A percentile compares a stretch with the other conserved stretches of the same genome.
Evolutionary conservation across 306 rosid species (phyloP).

Genomic region (Abrus pulchellus): DNA sequence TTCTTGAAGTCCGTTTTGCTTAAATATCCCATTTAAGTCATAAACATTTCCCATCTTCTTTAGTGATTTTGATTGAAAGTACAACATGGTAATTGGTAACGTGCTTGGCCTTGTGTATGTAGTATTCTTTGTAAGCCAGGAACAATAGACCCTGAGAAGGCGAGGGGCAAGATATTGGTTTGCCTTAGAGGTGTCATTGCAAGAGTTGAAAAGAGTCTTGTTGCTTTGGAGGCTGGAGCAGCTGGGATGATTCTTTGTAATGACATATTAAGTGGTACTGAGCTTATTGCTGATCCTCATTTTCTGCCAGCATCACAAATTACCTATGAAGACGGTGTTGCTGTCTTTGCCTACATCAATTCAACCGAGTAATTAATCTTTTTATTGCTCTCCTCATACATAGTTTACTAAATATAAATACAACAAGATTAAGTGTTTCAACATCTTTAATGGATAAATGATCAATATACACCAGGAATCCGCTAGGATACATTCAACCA

Average conservation of each 20-base stretch:
- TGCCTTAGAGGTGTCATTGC: slow-evolving; percentile 59
- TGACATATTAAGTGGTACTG: slow-evolving; percentile 45
- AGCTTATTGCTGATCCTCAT: slow-evolving; percentile 62
- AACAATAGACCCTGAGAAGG: slow-evolving; percentile 66
- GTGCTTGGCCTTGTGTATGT: slow-evolving; percentile 22
- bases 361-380: slow-evolving; percentile 57
- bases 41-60: background rate
- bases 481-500: slow-evolving; percentile 62
- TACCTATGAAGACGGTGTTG: slow-evolving; percentile 57
- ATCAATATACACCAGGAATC: slow-evolving; percentile 55
- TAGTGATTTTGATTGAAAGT: slow-evolving; percentile 29
- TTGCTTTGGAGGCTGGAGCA: slow-evolving; percentile 69
- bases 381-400: background rate
- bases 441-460: background rate
- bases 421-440: background rate
- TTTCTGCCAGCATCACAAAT: slow-evolving; percentile 68
- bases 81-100: background rate
- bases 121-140: slow-evolving; percentile 56
- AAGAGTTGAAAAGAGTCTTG: slow-evolving; percentile 64
- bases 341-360: slow-evolving; percentile 59
- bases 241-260: slow-evolving; percentile 85
- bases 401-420: background rate
- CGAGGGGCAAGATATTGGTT: slow-evolving; percentile 66
- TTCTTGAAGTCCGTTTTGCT: background rate
- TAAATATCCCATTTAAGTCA: background rate